Evolutionary conservation across 78 protist genomes (phyloP).

Genomic region (Neovahlkampfia damariscottae): DNA sequence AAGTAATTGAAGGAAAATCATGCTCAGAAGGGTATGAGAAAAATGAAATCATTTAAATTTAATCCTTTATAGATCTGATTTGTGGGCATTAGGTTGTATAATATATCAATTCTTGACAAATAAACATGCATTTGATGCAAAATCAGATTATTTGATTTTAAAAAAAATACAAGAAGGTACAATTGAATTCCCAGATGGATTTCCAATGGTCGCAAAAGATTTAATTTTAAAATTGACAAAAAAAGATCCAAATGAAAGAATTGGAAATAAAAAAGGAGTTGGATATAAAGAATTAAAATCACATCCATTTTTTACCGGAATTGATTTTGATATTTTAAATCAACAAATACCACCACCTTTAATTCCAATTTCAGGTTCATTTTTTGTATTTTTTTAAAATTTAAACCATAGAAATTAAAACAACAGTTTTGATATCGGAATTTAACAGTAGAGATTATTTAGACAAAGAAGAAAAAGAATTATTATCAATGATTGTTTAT

Average conservation of each 20-base stretch:
- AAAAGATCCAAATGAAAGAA: constrained; percentile 23
- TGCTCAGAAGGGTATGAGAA: not conserved
- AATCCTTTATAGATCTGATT: too few relatives aligned
- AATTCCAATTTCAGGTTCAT: too few relatives aligned
- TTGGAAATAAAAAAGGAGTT: constrained; percentile 3
- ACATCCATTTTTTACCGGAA: constrained; percentile 50
- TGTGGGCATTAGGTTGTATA: constrained; percentile 82
- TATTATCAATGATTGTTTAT: too few relatives aligned
- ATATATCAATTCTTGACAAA: constrained; percentile 70
- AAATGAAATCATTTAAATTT: too few relatives aligned
- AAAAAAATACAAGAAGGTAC: constrained; percentile 31
- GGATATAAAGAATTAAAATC: constrained; percentile 30
- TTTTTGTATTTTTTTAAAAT: too few relatives aligned
- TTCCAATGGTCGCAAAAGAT: constrained; percentile 44
- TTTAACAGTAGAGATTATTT: too few relatives aligned
- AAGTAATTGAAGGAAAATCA: constrained; percentile 34
- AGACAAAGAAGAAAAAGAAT: too few relatives aligned
- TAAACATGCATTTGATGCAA: constrained; percentile 20
- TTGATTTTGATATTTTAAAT: constrained; percentile 28
- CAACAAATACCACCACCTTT: constrained; percentile 31
- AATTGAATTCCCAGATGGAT: constrained; percentile 39
- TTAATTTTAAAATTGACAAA: constrained; percentile 33
- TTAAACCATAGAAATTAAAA: too few relatives aligned
- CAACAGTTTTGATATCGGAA: too few relatives aligned
- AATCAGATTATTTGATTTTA: constrained; percentile 58